Conservation (phyloP, 306 rosid genomes). For the Boehmeria nivea region DNA sequence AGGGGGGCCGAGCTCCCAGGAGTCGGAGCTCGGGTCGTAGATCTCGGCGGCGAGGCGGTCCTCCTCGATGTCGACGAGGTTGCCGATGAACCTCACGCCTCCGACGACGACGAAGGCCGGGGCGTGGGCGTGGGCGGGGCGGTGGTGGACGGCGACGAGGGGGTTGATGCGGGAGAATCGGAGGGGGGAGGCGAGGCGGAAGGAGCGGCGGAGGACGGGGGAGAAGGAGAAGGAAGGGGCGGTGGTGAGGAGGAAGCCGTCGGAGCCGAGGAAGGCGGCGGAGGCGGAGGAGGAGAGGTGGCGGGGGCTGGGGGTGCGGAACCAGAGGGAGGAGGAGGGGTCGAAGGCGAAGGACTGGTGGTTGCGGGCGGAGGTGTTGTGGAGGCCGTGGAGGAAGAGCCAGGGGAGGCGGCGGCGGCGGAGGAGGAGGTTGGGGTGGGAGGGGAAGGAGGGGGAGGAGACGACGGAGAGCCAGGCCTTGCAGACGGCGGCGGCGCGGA, state of each 20-base stretch:
- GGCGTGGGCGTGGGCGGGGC: neutral
- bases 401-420: slow-evolving; percentile 36
- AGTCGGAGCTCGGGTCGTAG: slow-evolving; percentile 41
- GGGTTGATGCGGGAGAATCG: slow-evolving; percentile 68
- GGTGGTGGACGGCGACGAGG: slow-evolving; percentile 45
- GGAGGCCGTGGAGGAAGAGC: slow-evolving; percentile 82
- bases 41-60: slow-evolving; percentile 59
- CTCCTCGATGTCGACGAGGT: slow-evolving; percentile 74
- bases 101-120: slow-evolving; percentile 57
- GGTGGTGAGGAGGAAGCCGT: slow-evolving; percentile 59
- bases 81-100: slow-evolving; percentile 73
- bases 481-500: slow-evolving; percentile 63
- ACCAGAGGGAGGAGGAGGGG: slow-evolving; percentile 59
- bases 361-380: slow-evolving; percentile 68
- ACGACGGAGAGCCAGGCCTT: slow-evolving; percentile 59
- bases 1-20: slow-evolving; percentile 65
- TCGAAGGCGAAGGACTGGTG: slow-evolving; percentile 81
- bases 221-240: slow-evolving; percentile 57
- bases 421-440: slow-evolving; percentile 19
- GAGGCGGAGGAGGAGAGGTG: slow-evolving; percentile 28
- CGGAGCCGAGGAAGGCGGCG: slow-evolving; percentile 27
- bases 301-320: slow-evolving; percentile 61
- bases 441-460: slow-evolving; percentile 54
- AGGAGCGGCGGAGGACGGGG: slow-evolving; percentile 34
- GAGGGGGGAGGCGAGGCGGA: slow-evolving; percentile 52